Base-by-base conservation (phyloP, 2,329 filamentous ascomycete species). In the Sclerotinia sclerotiorum region DNA sequence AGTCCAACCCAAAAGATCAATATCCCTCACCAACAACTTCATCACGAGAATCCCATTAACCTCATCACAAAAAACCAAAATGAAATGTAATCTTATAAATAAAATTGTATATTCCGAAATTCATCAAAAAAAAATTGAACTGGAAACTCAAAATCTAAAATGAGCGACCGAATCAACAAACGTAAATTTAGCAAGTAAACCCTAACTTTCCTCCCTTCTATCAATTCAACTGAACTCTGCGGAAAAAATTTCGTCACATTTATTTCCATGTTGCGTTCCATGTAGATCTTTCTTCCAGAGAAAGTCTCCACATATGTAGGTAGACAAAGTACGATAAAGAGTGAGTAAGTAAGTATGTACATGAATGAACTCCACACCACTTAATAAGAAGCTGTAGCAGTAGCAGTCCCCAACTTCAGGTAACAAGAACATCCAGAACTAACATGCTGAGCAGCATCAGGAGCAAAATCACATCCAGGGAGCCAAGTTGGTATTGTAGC, bases 401-500 rank as follows among this genome's bases (percentile, higher is more conserved):
- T 39, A 35, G 32, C 32, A 5, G 7, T 35, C 5, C 32, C 35
- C 35, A 24, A 42, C 7, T 35, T 67, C 19, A 19, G 19, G 5
- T 19, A 49, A 21, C 58, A 63, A 11, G 27, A 35, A 68, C 49
- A 48, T 63, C 39, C 49, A 5, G 65, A 68, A 24, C 65, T 60
- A 19, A 51, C 46, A 27, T 52, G 44, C 7, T 60, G 21, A 3
- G 35, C 55, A 52, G 46, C 64, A 44, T 52, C 29, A 13, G 46
- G 24, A 21, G 32, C 2, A 1, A 60, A 57, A 24, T 42, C 32
- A 8, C 56, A 67, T 44, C 54, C 56, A 2, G 54, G 15, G 21
- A 52, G 21, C 21, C 8, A 39, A 5, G 55, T 58, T 7, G 55
- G 32, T n/a, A 32, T n/a, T 19, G 54, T n/a, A 4, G 52, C 29